A percentile compares a stretch with the other conserved stretches of the same genome.
phyloP scores from a whole-genome alignment of 176 grass and related monocot genomes.

The Carex cristatella region DNA sequence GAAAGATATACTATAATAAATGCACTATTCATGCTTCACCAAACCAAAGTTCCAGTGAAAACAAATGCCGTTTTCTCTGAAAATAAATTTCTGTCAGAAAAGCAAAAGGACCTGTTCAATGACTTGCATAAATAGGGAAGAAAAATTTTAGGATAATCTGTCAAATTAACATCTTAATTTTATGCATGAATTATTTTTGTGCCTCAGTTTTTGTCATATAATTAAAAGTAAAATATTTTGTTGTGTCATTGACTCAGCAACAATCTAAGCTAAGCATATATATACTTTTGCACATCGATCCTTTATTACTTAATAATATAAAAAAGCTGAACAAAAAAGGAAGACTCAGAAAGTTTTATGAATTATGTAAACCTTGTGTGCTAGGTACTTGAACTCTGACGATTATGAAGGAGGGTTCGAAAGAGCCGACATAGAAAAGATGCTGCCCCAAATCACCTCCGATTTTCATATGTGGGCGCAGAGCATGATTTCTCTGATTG shows the following conservation, averaged over 20 bases:
- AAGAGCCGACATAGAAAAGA: slow-evolving; percentile 23
- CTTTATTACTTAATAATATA: not conserved
- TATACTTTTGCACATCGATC: not conserved
- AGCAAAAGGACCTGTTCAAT: not conserved
- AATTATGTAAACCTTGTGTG: not conserved
- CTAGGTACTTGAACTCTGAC: slow-evolving; percentile 66
- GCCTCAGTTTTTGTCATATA: not conserved
- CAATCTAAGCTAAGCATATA: not conserved
- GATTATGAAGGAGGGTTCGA: slow-evolving; percentile 79
- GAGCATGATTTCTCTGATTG: slow-evolving; percentile 32
- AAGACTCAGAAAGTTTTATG: not conserved
- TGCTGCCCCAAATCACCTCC: slow-evolving; percentile 40
- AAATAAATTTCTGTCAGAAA: not conserved
- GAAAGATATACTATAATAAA: not conserved
- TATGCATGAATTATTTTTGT: not conserved
- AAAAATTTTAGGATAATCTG: not conserved
- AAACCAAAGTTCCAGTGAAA: not conserved
- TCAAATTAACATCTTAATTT: not conserved
- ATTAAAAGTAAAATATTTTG: not conserved
- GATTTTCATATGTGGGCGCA: slow-evolving; percentile 52
- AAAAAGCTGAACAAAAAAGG: not conserved
- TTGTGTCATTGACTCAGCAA: not conserved
- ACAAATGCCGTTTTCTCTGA: not conserved
- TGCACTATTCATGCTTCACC: not conserved
- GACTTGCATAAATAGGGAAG: not conserved